Evolutionary conservation across 225 moss, liverwort and hornwort species (phyloP).

Genomic region (Pseudisothecium myosuroides): DNA sequence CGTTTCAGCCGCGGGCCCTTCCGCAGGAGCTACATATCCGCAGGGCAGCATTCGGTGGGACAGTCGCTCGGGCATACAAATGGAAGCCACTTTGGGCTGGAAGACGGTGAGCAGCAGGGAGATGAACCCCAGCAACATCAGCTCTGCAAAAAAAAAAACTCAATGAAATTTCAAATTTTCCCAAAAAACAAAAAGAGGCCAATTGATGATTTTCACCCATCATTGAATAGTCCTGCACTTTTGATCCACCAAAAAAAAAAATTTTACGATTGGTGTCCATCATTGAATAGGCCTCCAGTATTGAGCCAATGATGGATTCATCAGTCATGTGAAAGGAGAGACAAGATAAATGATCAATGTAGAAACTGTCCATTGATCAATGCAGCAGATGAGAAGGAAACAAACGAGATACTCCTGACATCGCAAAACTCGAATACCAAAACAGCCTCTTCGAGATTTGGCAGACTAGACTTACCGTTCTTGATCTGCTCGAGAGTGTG

Average conservation of each 20-base stretch:
- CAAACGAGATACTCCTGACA: neutral
- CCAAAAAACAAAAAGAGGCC: no score
- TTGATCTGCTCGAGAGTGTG: conserved; percentile 70
- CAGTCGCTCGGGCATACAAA: conserved; percentile 53
- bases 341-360: neutral
- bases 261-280: neutral
- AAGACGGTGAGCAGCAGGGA: conserved; percentile 79
- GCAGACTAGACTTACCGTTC: conserved; percentile 34
- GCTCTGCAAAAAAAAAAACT: conserved; percentile 52
- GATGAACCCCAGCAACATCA: conserved; percentile 97
- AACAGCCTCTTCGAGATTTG: neutral
- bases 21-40: neutral
- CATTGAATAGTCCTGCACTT: no score
- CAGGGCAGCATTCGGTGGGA: conserved; percentile 62
- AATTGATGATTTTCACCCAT: neutral
- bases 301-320: neutral
- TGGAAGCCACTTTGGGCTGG: conserved; percentile 34
- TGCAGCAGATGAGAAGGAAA: neutral
- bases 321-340: neutral
- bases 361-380: neutral
- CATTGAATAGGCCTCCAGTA: neutral
- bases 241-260: neutral
- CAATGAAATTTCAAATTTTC: neutral
- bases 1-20: neutral
- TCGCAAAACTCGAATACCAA: neutral